Percentiles rank a stretch among this genome's conserved stretches.
phyloP scores from a whole-genome alignment of 2,329 filamentous ascomycete genomes.

The Paecilomyces fulvus region DNA sequence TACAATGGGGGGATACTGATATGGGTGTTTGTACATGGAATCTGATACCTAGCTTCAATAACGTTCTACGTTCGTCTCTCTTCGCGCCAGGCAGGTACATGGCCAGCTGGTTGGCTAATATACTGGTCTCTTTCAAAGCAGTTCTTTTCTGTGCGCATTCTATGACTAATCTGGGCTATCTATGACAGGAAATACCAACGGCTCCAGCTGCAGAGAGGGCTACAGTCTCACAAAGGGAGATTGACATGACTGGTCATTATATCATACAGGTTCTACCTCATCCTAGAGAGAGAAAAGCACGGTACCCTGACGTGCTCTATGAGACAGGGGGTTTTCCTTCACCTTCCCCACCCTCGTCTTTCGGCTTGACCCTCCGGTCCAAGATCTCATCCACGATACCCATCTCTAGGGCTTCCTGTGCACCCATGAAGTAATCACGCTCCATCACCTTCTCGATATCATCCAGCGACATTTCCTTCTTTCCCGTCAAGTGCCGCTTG shows the following conservation, averaged over 20 bases:
- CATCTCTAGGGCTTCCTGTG: slow-evolving; percentile 77
- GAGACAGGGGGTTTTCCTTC: slow-evolving; percentile 15
- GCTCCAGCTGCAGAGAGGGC: not conserved
- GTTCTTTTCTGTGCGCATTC: not conserved
- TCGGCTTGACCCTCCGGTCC: slow-evolving; percentile 31
- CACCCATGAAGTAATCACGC: slow-evolving; percentile 86
- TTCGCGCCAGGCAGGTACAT: not conserved
- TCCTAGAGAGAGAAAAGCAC: not conserved
- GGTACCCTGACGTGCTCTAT: slow-evolving; percentile 2
- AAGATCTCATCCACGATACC: slow-evolving; percentile 91
- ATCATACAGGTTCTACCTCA: not conserved
- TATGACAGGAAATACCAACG: not conserved
- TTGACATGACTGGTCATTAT: slow-evolving; percentile 1
- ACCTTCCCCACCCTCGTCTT: slow-evolving; percentile 14
- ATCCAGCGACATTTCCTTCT: slow-evolving; percentile 61
- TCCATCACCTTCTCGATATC: slow-evolving; percentile 96
- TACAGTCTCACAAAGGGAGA: not conserved
- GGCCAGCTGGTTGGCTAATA: not conserved
- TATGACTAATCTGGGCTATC: not conserved
- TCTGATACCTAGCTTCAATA: not conserved
- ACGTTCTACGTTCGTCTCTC: not conserved
- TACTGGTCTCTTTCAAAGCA: not conserved
- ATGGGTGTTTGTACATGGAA: not conserved
- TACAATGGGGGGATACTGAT: not conserved
- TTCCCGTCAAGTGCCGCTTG: slow-evolving; percentile 65